Evolutionary conservation across 177 flowering plant species (phyloP), one percentile per base, ranked within the genome.

Genomic region (Tripterygium wilfordii): DNA sequence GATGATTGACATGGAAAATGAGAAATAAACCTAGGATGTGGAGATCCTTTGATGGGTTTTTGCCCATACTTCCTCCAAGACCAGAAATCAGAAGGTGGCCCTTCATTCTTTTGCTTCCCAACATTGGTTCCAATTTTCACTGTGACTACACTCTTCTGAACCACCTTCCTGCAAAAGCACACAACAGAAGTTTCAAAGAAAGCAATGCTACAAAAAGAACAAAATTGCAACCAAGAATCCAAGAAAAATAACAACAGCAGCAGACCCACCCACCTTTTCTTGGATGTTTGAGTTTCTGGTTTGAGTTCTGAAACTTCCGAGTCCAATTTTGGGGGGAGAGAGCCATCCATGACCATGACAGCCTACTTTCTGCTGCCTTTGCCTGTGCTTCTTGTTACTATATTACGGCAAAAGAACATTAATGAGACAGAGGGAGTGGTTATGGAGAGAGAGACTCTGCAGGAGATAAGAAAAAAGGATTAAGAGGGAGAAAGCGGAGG

Each of bases 11-110:
- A n/a, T n/a, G n/a, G n/a, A n/a, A n/a, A n/a, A n/a, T n/a, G n/a
- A n/a, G n/a, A n/a, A 36, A 10, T 19, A 15, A n/a, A 86, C 95
- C 95, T 83, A 42, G 96, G 96, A 63, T 72, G 71, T 49, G 95
- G 95, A 54, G 95, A 83, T 28, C 95, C 91, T 67, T 86, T 83
- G 45, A 86, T 86, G 47, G 95, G 95, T 54, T 86, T 81, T 45
- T 86, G 95, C 26, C 96, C 89, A 71, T 87, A 87, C 62, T 87
- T 87, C 60, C 96, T 84, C 96, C 96, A 84, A 30, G 89, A 84
- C 92, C 92, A 87, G 33, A 56, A 68, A 76, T 87, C 96, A 49
- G 87, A 68, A 53, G 95, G 96, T 43, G 83, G 85, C 16, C 91
- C 86, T 72, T 83, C 96, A 60, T 52, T 74, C 76, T 69, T 83